Evolutionary conservation across 1,284 basidiomycete species (phyloP).

Genomic region (Cryptococcus jaspeensis): DNA sequence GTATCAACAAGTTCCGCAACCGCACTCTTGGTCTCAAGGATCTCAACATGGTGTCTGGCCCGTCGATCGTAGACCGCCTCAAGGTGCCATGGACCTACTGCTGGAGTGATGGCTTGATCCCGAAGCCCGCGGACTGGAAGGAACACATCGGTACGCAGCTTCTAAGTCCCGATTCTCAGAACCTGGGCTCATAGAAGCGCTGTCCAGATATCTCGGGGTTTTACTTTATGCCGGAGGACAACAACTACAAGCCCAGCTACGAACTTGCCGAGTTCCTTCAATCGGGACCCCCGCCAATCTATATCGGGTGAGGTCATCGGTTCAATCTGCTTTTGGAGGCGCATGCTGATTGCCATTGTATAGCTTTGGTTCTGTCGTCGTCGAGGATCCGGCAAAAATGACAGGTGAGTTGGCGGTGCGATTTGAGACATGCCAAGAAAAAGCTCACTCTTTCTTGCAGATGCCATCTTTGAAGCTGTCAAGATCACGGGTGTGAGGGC

Average conservation of each 20-base stretch:
- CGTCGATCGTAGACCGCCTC: conserved; percentile 59
- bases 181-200: not conserved
- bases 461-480: conserved; percentile 61
- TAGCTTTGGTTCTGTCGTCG: conserved; percentile 65
- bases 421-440: conserved; percentile 53
- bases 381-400: conserved; percentile 62
- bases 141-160: conserved; percentile 62
- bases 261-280: conserved; percentile 58
- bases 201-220: conserved; percentile 63
- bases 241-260: conserved; percentile 55
- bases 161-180: conserved; percentile 6
- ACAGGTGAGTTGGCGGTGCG: conserved; percentile 52
- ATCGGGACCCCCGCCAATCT: conserved; percentile 59
- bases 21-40: conserved; percentile 57
- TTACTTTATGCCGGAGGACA: conserved; percentile 61
- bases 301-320: conserved; percentile 57
- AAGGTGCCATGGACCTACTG: conserved; percentile 72
- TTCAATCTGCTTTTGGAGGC: not conserved
- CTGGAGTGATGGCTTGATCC: conserved; percentile 64
- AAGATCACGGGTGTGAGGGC: conserved; percentile 59
- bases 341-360: too few species aligned
- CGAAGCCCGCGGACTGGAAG: conserved; percentile 65
- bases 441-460: too few species aligned
- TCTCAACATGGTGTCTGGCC: conserved; percentile 56
- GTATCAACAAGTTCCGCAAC: conserved; percentile 62